Evolutionary conservation across 1,284 basidiomycete species (phyloP), one percentile per base, ranked within the genome.

Genomic region (Cryptococcus sp.): DNA sequence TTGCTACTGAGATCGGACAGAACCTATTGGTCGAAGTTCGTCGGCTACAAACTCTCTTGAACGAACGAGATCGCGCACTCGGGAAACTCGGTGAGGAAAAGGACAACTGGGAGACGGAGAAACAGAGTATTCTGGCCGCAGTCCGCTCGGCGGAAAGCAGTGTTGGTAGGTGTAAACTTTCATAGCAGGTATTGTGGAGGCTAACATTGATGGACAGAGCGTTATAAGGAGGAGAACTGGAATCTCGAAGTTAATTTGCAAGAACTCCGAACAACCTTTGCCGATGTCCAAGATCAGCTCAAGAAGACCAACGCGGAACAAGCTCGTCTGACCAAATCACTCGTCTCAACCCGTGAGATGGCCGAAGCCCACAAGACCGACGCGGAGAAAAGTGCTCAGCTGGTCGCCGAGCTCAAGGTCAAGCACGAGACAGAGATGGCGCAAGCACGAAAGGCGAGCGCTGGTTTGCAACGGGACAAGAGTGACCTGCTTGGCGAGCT

Each of bases 221-320:
- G 91, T 60, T 94, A 88, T 85, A 94, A 93, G 81, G 93, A 97
- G 78, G 93, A 95, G 80, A 97, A 96, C 77, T 98, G 95, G 95
- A 94, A 97, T 74, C 87, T 98, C 64, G 93, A 98, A 81, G 91
- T 97, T 49, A 85, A 85, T 22, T 83, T 93, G 31, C 94, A 99
- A 76, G 93, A 97, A 64, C 83, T 95, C 23, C 87, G 88, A 44
- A 80, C 86, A 0, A 85, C 90, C 66, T 82, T 90, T 42, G 74
- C 83, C 42, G 87, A 90, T 53, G 83, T 87, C 1, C 88, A 90
- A 62, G 78, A 84, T 8, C 82, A 85, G 23, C 80, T 84, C 13
- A 84, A 85, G 65, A 88, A 90, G 57, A 82, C 90, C 17, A 91
- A 95, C 71, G 80, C 84, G 42, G 95, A 98, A 68, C 87, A 89